Evolutionary conservation across 345 rosid species (phyloP).

Genomic region (Garcia nutans): DNA sequence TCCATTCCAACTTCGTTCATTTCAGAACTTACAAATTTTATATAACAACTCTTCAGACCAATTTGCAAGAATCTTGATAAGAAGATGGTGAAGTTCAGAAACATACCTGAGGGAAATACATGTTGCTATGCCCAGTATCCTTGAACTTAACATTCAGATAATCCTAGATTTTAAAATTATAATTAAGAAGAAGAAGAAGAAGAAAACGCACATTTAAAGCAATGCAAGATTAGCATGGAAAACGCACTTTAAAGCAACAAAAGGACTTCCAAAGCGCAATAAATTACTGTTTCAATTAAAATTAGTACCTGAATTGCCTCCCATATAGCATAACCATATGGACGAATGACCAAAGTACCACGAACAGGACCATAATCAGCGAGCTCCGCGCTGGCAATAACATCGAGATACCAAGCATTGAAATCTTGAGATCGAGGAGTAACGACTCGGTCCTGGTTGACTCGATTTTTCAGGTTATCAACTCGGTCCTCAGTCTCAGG

Average conservation of each 20-base stretch:
- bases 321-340: constrained; percentile 94
- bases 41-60: background rate
- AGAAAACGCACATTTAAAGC: background rate
- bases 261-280: too few relatives aligned
- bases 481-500: constrained; percentile 54
- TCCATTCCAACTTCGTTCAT: background rate
- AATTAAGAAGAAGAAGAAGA: background rate
- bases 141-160: constrained; percentile 85
- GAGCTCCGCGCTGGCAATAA: constrained; percentile 86
- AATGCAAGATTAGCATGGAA: background rate
- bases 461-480: constrained; percentile 31
- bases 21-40: background rate
- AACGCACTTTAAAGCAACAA: background rate
- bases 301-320: constrained; percentile 86
- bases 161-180: constrained; percentile 43
- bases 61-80: background rate
- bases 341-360: constrained; percentile 95
- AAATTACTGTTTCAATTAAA: background rate
- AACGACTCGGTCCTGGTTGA: constrained; percentile 44
- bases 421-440: constrained; percentile 89
- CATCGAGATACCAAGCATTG: constrained; percentile 91
- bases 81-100: background rate
- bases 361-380: constrained; percentile 96
- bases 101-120: constrained; percentile 93
- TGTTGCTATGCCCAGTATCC: constrained; percentile 93